These are phyloP conservation scores for Epichloe aotearoae DNA, from an alignment of 2,329 filamentous ascomycete genomes.

Conservation along the genomic window DNA sequence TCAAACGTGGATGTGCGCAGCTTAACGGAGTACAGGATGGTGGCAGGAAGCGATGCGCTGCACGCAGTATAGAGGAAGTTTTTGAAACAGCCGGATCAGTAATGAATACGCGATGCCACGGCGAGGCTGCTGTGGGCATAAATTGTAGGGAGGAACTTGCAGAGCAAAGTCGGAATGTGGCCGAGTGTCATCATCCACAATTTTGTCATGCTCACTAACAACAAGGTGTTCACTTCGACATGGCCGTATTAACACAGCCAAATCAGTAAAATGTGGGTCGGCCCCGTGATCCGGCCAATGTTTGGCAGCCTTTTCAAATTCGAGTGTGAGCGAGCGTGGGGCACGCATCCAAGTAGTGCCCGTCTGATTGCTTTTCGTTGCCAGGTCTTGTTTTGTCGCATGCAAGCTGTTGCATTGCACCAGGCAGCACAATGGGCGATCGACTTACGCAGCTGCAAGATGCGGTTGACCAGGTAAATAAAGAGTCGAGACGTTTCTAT, in stretches of 20 bases:
- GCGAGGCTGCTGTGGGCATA: not conserved
- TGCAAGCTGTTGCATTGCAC: not conserved
- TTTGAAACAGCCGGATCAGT: not conserved
- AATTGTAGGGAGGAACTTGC: not conserved
- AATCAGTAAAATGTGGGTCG: slow-evolving; percentile 7
- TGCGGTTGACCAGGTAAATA: slow-evolving; percentile 60
- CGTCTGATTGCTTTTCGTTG: not conserved
- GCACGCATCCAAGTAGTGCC: too few relatives aligned
- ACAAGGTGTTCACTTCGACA: slow-evolving; percentile 25
- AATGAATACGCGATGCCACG: not conserved
- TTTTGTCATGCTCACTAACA: slow-evolving; percentile 12
- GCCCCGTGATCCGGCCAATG: slow-evolving; percentile 10
- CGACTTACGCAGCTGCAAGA: slow-evolving; percentile 75
- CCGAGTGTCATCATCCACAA: slow-evolving; percentile 4
- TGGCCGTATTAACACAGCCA: not conserved
- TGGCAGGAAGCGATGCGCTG: not conserved
- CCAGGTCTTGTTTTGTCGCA: not conserved
- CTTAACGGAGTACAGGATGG: slow-evolving; percentile 7
- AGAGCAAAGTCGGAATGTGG: slow-evolving; percentile 4
- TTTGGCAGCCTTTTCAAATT: not conserved
- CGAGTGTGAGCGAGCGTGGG: too few relatives aligned
- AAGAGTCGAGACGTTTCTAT: slow-evolving; percentile 3
- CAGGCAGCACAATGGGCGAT: slow-evolving; percentile 46
- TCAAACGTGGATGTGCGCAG: not conserved
- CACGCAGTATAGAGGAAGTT: too few relatives aligned